Evolutionary conservation across 768 basidiomycete species (phyloP).

Genomic region (Roridomyces roridus): DNA sequence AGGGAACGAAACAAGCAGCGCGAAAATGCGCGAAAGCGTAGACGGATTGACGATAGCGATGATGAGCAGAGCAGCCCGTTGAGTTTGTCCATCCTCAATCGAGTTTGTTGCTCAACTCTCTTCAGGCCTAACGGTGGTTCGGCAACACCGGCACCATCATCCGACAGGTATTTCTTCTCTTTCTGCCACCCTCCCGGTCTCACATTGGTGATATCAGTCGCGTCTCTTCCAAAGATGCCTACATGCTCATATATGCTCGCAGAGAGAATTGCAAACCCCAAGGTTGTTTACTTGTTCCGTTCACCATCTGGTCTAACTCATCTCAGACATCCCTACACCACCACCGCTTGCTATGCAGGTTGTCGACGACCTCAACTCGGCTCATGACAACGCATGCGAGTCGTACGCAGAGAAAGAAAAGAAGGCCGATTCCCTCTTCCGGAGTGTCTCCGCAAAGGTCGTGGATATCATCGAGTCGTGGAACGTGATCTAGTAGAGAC

Average conservation of each 20-base stretch:
- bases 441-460: constrained; percentile 55
- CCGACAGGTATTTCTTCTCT: constrained; percentile 15
- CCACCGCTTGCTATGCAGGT: constrained; percentile 61
- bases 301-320: constrained; percentile 3
- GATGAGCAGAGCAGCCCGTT: constrained; percentile 45
- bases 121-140: too few relatives aligned
- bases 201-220: constrained; percentile 36
- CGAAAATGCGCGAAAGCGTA: constrained; percentile 53
- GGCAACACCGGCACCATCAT: background rate
- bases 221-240: constrained; percentile 84
- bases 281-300: constrained; percentile 22
- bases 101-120: background rate
- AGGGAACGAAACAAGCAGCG: constrained; percentile 40
- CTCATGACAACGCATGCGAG: constrained; percentile 60
- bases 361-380: constrained; percentile 59
- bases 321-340: constrained; percentile 44
- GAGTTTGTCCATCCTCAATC: constrained; percentile 4
- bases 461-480: constrained; percentile 68
- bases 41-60: constrained; percentile 64
- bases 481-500: constrained; percentile 51
- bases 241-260: constrained; percentile 91
- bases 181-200: background rate
- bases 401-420: constrained; percentile 54
- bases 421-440: constrained; percentile 50
- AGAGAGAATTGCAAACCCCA: constrained; percentile 32